Evolutionary conservation across 2,329 filamentous ascomycete species (phyloP), one percentile per base, ranked within the genome.

Genomic region (Colletotrichum melonis): DNA sequence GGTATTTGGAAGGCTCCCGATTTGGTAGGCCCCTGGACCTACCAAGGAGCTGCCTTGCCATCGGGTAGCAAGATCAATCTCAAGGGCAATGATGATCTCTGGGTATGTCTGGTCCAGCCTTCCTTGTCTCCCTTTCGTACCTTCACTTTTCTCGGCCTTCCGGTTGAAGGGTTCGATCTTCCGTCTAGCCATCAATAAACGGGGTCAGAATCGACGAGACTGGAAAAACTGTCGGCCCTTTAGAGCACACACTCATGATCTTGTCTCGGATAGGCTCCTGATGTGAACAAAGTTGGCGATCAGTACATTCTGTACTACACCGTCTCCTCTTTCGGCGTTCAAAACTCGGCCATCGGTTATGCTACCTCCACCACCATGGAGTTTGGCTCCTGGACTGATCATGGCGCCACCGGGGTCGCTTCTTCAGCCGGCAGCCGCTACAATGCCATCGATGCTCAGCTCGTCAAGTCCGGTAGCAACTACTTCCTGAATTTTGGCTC

Each of bases 231-330:
- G 52, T 9, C 14, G 11, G 26, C 62, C n/a, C 26, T 19, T 32
- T 38, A 3, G 12, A 7, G 14, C 7, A 26, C 19, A 19, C 32
- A 24, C 58, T 54, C 14, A 35, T 32, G 42, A 5, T 63, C 2
- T 56, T 49, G 22, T 19, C 8, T 26, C 19, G 14, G 24, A 9
- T 54, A 91, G 90, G 92, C 92, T 2, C 92, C 92, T 0, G 91
- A 93, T 75, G 88, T 92, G 16, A 80, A 83, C 22, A 81, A 88
- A 19, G 84, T 93, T n/a, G 88, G 87, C 74, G 83, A 82, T 67
- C 84, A 84, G 0, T 93, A 92, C 82, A 88, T 92, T 76, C 87
- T 94, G n/a, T 93, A 92, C 86, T 92, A 93, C 81, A 85, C 88
- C 1, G 90, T 92, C n/a, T 90, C 87, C 46, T 84, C 87, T 0